phyloP scores from a whole-genome alignment of 495 filamentous ascomycete genomes.

The Daldinia grandis region DNA sequence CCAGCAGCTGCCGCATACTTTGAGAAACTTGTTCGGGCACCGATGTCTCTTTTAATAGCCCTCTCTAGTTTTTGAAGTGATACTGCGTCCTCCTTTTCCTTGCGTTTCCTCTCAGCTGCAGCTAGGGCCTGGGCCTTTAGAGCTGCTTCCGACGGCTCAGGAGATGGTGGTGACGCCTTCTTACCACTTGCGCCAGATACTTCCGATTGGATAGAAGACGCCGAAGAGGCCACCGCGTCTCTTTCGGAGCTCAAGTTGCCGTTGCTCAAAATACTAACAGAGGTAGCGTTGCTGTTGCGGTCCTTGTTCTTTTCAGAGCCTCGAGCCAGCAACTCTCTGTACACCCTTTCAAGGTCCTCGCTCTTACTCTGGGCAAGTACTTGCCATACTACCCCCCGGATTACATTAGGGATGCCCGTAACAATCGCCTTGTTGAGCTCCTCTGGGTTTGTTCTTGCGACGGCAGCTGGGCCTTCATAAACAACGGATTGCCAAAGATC shows the following conservation, averaged over 20 bases:
- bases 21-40: slow-evolving; percentile 92
- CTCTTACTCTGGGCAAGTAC: slow-evolving; percentile 93
- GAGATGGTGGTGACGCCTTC: slow-evolving; percentile 65
- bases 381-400: slow-evolving; percentile 97
- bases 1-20: slow-evolving; percentile 89
- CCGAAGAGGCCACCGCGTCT: slow-evolving; percentile 75
- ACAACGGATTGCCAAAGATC: slow-evolving; percentile 97
- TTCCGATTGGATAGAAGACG: slow-evolving; percentile 85
- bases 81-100: slow-evolving; percentile 76
- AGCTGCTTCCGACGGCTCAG: slow-evolving; percentile 70
- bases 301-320: slow-evolving; percentile 84
- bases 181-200: slow-evolving; percentile 71
- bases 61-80: slow-evolving; percentile 87
- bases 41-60: slow-evolving; percentile 85
- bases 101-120: slow-evolving; percentile 73
- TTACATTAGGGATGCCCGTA: slow-evolving; percentile 90
- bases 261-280: slow-evolving; percentile 51
- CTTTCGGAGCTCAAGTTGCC: slow-evolving; percentile 60
- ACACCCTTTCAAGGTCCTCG: slow-evolving; percentile 86
- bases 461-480: slow-evolving; percentile 86
- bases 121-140: slow-evolving; percentile 72
- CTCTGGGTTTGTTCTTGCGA: slow-evolving; percentile 82
- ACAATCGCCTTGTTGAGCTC: slow-evolving; percentile 92
- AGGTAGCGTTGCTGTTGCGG: slow-evolving; percentile 59
- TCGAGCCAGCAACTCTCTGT: slow-evolving; percentile 79